A percentile compares a stretch with the other conserved stretches of the same genome.
Evolutionary conservation across 2,329 filamentous ascomycete species (phyloP).

Genomic region (Westerdykella aurantiaca): DNA sequence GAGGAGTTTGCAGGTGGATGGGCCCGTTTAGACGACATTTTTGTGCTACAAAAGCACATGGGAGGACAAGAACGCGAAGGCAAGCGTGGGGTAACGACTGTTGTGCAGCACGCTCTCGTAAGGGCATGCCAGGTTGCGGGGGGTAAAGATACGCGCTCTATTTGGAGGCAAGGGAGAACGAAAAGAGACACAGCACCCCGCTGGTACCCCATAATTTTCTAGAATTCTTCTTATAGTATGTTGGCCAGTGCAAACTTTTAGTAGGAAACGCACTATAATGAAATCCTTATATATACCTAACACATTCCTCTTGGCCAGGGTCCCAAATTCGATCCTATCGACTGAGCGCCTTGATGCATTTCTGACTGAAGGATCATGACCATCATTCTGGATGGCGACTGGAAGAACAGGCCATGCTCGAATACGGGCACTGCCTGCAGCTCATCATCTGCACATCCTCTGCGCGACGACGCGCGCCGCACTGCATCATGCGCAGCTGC

Average conservation of each 20-base stretch:
- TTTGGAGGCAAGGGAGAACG: constrained; percentile 19
- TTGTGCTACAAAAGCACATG: constrained; percentile 21
- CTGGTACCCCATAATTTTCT: constrained; percentile 4
- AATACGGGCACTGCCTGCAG: constrained; percentile 9
- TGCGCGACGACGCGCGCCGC: neutral
- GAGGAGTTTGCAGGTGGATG: constrained; percentile 16
- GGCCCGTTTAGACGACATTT: constrained; percentile 5
- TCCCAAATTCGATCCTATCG: too few species aligned
- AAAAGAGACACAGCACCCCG: neutral
- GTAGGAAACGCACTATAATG: too few species aligned
- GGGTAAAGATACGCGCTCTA: constrained; percentile 11
- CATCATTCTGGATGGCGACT: too few species aligned
- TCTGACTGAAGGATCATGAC: too few species aligned
- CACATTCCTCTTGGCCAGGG: too few species aligned
- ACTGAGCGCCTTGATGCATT: too few species aligned
- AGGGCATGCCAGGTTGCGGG: constrained; percentile 1
- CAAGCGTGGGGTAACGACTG: neutral
- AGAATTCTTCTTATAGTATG: constrained; percentile 4
- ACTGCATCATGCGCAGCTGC: constrained; percentile 1
- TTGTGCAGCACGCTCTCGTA: constrained; percentile 2
- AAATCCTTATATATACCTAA: too few species aligned
- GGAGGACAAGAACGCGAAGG: constrained; percentile 9
- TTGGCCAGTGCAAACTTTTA: too few species aligned
- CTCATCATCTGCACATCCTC: constrained; percentile 4
- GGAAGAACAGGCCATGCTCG: neutral